These are phyloP conservation scores for Sergeia podlipaevii DNA, from an alignment of 208 protist genomes.

Conservation along the genomic window DNA sequence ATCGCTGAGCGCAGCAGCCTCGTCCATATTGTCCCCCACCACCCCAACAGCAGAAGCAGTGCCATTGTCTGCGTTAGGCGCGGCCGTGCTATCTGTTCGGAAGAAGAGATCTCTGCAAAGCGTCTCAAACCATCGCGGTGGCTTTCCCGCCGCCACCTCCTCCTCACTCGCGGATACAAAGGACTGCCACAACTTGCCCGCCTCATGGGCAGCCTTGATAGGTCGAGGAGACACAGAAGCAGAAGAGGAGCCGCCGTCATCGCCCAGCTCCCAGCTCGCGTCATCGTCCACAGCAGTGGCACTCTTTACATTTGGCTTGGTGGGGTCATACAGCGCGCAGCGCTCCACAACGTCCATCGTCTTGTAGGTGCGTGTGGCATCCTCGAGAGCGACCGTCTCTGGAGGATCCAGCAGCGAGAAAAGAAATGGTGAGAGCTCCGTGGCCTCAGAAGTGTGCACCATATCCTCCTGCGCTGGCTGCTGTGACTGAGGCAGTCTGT, in stretches of 20 bases:
- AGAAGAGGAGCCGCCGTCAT: neutral
- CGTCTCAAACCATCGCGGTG: constrained; percentile 73
- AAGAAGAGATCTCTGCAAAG: constrained; percentile 82
- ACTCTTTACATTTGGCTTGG: constrained; percentile 32
- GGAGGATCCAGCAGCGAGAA: constrained; percentile 55
- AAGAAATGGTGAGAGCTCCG: constrained; percentile 44
- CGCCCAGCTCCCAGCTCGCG: neutral
- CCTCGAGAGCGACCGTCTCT: constrained; percentile 51
- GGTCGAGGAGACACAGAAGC: constrained; percentile 1
- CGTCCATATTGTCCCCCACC: constrained; percentile 1
- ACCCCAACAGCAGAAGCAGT: constrained; percentile 30
- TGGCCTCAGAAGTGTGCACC: too few species aligned
- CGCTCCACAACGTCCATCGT: constrained; percentile 80
- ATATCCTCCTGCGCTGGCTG: too few species aligned
- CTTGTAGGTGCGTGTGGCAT: constrained; percentile 72
- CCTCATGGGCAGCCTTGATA: constrained; percentile 30
- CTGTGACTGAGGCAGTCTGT: too few species aligned
- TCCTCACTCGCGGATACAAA: constrained; percentile 22
- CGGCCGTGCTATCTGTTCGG: constrained; percentile 37
- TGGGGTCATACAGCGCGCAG: constrained; percentile 57
- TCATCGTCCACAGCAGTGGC: neutral
- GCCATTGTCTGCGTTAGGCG: too few species aligned
- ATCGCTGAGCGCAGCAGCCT: neutral
- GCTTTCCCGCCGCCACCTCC: constrained; percentile 19
- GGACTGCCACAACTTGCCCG: constrained; percentile 39